phyloP scores from a whole-genome alignment of 2,329 filamentous ascomycete genomes.

The Xylaria sp. region DNA sequence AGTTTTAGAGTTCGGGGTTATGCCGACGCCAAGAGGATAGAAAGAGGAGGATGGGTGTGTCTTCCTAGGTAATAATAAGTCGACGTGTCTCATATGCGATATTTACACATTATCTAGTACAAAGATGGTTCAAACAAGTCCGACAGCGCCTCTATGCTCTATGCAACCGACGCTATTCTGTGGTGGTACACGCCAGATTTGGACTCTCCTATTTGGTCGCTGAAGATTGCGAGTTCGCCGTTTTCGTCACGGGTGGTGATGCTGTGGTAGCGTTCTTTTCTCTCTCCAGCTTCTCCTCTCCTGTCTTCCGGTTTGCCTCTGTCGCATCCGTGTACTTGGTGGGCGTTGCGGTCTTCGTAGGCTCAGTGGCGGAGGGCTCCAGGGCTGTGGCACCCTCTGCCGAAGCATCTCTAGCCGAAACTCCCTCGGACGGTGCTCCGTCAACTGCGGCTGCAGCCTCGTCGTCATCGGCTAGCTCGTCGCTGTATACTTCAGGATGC shows the following conservation, averaged over 20 bases:
- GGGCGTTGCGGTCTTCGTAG: slow-evolving; percentile 8
- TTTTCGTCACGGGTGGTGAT: slow-evolving; percentile 5
- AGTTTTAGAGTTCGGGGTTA: not conserved
- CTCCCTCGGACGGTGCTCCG: slow-evolving; percentile 38
- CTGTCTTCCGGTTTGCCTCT: slow-evolving; percentile 26
- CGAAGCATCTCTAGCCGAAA: slow-evolving; percentile 40
- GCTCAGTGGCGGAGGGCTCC: slow-evolving; percentile 24
- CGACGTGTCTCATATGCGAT: slow-evolving; percentile 28
- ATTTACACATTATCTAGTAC: slow-evolving; percentile 36
- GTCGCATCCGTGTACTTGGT: slow-evolving; percentile 16
- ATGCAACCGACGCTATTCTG: slow-evolving; percentile 5
- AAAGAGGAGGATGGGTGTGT: slow-evolving; percentile 3
- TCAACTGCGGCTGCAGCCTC: slow-evolving; percentile 42
- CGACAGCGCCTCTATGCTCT: slow-evolving; percentile 28
- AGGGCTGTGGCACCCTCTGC: slow-evolving; percentile 40
- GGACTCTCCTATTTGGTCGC: slow-evolving; percentile 12
- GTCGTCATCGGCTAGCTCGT: slow-evolving; percentile 83
- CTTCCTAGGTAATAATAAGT: not conserved
- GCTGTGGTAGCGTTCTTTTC: not conserved
- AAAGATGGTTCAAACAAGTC: slow-evolving; percentile 14
- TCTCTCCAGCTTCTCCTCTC: slow-evolving; percentile 16
- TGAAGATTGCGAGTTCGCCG: not conserved
- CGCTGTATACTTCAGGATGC: slow-evolving; percentile 92
- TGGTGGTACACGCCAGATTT: slow-evolving; percentile 28
- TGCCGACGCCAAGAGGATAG: not conserved